Conservation (phyloP, 1,139 yeast genomes). For the Blastobotrys ciferrii region DNA sequence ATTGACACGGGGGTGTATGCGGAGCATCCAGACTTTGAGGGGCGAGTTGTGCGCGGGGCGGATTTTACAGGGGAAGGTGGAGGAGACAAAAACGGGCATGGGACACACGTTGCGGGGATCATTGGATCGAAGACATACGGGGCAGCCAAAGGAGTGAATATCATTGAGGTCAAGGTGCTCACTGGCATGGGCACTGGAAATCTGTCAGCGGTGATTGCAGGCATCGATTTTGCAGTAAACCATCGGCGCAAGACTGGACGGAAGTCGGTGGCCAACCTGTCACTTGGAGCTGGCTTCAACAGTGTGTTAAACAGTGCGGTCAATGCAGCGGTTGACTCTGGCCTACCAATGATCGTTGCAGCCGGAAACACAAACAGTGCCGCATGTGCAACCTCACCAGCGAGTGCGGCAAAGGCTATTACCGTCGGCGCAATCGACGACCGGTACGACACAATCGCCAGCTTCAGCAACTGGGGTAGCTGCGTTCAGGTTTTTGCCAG, state of each 20-base stretch:
- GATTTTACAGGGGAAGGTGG: slow-evolving; percentile 64
- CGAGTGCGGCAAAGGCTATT: slow-evolving; percentile 66
- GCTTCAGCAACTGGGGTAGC: slow-evolving; percentile 83
- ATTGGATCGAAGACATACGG: slow-evolving; percentile 78
- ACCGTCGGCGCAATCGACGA: slow-evolving; percentile 93
- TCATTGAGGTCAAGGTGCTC: slow-evolving; percentile 75
- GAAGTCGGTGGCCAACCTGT: slow-evolving; percentile 73
- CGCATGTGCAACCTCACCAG: slow-evolving; percentile 82
- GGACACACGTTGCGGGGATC: slow-evolving; percentile 86
- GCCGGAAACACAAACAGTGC: slow-evolving; percentile 82
- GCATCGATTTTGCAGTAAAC: slow-evolving; percentile 73
- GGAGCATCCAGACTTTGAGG: slow-evolving; percentile 63
- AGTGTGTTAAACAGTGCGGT: slow-evolving; percentile 70
- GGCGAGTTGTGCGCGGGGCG: slow-evolving; percentile 55
- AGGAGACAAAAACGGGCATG: slow-evolving; percentile 71
- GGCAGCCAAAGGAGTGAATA: slow-evolving; percentile 64
- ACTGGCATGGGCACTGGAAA: slow-evolving; percentile 64
- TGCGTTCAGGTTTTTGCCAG: slow-evolving; percentile 87
- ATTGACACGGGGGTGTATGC: slow-evolving; percentile 71
- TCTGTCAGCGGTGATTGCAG: slow-evolving; percentile 61
- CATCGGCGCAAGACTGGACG: slow-evolving; percentile 46
- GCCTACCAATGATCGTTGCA: slow-evolving; percentile 77
- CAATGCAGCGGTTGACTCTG: slow-evolving; percentile 67
- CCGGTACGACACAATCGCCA: slow-evolving; percentile 62
- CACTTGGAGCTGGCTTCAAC: slow-evolving; percentile 73